Conservation (phyloP, 225 moss, liverwort and hornwort genomes). For the Pleurozium schreberi region DNA sequence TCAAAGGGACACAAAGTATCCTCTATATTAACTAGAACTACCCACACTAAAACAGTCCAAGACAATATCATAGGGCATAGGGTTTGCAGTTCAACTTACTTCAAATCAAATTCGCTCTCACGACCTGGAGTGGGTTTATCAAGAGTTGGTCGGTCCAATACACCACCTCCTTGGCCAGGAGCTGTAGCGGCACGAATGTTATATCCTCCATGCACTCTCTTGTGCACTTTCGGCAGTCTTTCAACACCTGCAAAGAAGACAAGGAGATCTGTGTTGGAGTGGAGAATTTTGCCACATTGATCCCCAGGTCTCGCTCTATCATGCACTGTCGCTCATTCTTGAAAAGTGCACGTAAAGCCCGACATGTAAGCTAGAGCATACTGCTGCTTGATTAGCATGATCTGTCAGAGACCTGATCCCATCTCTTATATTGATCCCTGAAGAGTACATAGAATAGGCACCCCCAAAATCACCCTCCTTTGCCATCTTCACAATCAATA, state of each 20-base stretch:
- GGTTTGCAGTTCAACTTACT: slow-evolving; percentile 17
- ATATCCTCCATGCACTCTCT: slow-evolving; percentile 9
- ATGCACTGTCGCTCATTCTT: not conserved
- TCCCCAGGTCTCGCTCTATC: not conserved
- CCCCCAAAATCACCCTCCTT: too few relatives aligned
- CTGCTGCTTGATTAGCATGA: not conserved
- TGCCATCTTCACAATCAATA: too few relatives aligned
- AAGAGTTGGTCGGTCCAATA: slow-evolving; percentile 69
- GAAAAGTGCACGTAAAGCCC: not conserved
- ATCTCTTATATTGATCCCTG: not conserved
- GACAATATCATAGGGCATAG: not conserved
- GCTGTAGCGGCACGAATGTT: slow-evolving; percentile 32
- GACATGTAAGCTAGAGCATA: not conserved
- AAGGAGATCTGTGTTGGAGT: not conserved
- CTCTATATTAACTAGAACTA: not conserved
- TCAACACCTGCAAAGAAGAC: slow-evolving; percentile 23
- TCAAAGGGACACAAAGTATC: not conserved
- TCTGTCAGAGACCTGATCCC: not conserved
- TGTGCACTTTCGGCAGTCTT: slow-evolving; percentile 17
- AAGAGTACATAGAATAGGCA: too few relatives aligned
- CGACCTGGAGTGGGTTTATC: slow-evolving; percentile 75
- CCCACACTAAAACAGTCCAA: not conserved
- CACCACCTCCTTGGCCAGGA: slow-evolving; percentile 78
- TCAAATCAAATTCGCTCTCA: slow-evolving; percentile 82
- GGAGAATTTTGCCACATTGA: not conserved